Evolutionary conservation across 148 eudicot species (phyloP).

Genomic region (Limonium bicolor): DNA sequence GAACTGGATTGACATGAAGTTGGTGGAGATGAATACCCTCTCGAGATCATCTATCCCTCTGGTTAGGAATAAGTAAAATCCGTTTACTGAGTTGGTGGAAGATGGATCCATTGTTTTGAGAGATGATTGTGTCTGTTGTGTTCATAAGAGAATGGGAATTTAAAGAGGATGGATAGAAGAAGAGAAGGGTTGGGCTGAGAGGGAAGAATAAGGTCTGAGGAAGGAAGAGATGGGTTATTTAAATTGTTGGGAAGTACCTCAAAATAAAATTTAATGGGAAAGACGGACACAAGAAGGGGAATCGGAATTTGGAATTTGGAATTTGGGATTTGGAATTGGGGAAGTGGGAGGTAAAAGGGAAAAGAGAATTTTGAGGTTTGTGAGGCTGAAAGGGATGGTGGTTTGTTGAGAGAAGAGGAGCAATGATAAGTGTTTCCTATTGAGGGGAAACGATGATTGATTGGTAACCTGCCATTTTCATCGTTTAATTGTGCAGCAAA

Average conservation of each 20-base stretch:
- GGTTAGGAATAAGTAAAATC: conserved; percentile 48
- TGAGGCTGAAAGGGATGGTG: conserved; percentile 74
- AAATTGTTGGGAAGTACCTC: conserved; percentile 1
- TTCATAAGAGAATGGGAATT: too few species aligned
- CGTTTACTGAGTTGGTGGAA: conserved; percentile 45
- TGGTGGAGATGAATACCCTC: conserved; percentile 33
- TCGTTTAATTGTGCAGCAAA: too few species aligned
- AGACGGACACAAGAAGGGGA: conserved; percentile 6
- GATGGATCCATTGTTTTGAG: conserved; percentile 27
- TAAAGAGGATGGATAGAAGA: not conserved
- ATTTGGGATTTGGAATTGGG: conserved; percentile 4
- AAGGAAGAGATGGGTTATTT: conserved; percentile 6
- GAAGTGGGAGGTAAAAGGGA: conserved; percentile 2
- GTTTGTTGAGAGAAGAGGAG: too few species aligned
- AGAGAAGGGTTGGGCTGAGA: not conserved
- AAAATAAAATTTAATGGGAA: too few species aligned
- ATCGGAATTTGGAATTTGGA: not conserved
- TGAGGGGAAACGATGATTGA: conserved; percentile 87
- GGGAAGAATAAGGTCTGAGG: not conserved
- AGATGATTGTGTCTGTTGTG: not conserved
- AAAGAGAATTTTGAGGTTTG: conserved; percentile 40
- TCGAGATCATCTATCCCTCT: conserved; percentile 62
- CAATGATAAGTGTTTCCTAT: conserved; percentile 96
- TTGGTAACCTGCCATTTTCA: conserved; percentile 85
- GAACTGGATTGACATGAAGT: conserved; percentile 62